Percentiles rank a stretch among this genome's conserved stretches.
Conservation (phyloP, 2,329 filamentous ascomycete genomes). For the Fusarium torreyae region DNA sequence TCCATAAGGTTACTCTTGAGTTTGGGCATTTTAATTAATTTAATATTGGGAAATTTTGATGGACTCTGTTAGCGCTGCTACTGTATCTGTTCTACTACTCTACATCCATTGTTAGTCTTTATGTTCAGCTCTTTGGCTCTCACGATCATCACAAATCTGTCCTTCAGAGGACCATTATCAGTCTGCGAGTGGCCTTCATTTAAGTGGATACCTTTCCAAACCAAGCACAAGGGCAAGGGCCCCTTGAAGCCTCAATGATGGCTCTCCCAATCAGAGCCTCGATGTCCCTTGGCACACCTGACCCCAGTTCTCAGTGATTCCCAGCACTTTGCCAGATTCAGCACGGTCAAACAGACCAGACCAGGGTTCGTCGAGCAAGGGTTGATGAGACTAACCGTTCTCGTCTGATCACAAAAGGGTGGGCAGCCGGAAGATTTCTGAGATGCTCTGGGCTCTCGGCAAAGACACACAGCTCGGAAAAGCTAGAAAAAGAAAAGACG, state of each 20-base stretch:
- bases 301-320: slow-evolving; percentile 28
- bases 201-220: slow-evolving; percentile 32
- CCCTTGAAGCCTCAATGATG: slow-evolving; percentile 25
- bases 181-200: slow-evolving; percentile 39
- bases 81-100: neutral
- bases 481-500: slow-evolving; percentile 30
- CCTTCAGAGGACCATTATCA: slow-evolving; percentile 15
- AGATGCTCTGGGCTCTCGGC: slow-evolving; percentile 23
- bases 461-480: slow-evolving; percentile 12
- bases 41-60: slow-evolving; percentile 18
- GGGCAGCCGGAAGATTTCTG: slow-evolving; percentile 34
- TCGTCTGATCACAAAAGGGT: slow-evolving; percentile 27
- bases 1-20: neutral
- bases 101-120: slow-evolving; percentile 5
- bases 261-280: slow-evolving; percentile 42
- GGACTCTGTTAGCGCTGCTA: slow-evolving; percentile 31
- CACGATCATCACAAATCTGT: neutral
- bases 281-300: slow-evolving; percentile 21
- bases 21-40: slow-evolving; percentile 7
- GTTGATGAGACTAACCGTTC: slow-evolving; percentile 23
- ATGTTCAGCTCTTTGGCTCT: slow-evolving; percentile 4
- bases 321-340: slow-evolving; percentile 42
- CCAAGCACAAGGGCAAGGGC: slow-evolving; percentile 34
- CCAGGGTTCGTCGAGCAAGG: slow-evolving; percentile 22
- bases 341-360: slow-evolving; percentile 36